These are phyloP conservation scores for Xylaria sp. DNA, from an alignment of 2,329 filamentous ascomycete genomes.

Conservation along the genomic window DNA sequence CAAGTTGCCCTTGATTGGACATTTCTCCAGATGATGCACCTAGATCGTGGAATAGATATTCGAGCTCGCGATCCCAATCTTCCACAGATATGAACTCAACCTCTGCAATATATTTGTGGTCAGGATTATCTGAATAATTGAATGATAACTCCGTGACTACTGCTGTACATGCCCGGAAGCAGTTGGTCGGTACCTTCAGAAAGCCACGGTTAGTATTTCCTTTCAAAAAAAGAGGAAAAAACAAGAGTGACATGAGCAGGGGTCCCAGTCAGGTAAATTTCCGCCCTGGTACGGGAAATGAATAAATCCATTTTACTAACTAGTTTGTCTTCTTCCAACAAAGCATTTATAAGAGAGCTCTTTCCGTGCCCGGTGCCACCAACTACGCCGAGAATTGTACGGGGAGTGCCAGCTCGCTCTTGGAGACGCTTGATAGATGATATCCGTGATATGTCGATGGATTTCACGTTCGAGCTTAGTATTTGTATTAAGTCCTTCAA, in stretches of 20 bases:
- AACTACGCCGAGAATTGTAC: slow-evolving; percentile 38
- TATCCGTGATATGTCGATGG: slow-evolving; percentile 11
- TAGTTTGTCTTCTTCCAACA: slow-evolving; percentile 47
- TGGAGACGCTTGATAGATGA: slow-evolving; percentile 26
- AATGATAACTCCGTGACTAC: slow-evolving; percentile 69
- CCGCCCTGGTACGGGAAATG: not conserved
- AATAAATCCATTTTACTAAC: slow-evolving; percentile 6
- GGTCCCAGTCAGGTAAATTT: not conserved
- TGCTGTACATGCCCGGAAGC: slow-evolving; percentile 70
- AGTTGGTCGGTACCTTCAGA: slow-evolving; percentile 50
- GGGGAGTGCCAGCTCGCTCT: slow-evolving; percentile 12
- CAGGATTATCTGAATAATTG: slow-evolving; percentile 56
- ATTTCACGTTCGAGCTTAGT: slow-evolving; percentile 4
- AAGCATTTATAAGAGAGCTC: slow-evolving; percentile 42
- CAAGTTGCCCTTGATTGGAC: slow-evolving; percentile 50
- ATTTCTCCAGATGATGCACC: slow-evolving; percentile 53
- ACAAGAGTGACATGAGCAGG: not conserved
- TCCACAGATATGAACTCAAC: slow-evolving; percentile 65
- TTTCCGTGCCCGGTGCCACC: slow-evolving; percentile 41
- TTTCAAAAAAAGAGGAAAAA: not conserved
- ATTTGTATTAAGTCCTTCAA: slow-evolving; percentile 21
- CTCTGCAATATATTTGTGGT: slow-evolving; percentile 59
- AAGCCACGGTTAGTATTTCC: not conserved
- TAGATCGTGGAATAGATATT: slow-evolving; percentile 60
- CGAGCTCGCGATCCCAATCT: slow-evolving; percentile 65